Evolutionary conservation across 352 stramenopile species (phyloP), one percentile per base, ranked within the genome.

Genomic region (Pythium phragmitis): DNA sequence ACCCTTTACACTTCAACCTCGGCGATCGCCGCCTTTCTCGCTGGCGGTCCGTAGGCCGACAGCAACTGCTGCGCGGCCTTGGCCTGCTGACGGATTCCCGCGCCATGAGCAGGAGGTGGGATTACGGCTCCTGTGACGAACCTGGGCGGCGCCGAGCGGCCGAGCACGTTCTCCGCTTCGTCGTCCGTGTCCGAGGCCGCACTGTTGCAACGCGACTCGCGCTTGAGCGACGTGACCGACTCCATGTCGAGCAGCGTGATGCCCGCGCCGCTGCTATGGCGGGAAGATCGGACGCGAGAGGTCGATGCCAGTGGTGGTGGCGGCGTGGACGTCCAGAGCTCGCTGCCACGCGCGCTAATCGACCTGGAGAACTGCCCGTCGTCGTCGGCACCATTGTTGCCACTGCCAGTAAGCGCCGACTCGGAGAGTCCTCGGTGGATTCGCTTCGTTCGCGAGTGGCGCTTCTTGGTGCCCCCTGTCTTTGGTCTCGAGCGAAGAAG

Each of bases 61-160:
- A 94, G 72, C 36, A 91, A 63, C 45, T 89, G 72, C 68, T 89
- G 85, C 17, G 85, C 92, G 23, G 72, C 74, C 43, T 82, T 80
- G 57, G 92, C 85, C 50, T 82, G 73, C 43, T 73, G 69, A 21
- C 88, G 78, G 12, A 94, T 72, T 47, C 87, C 76, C 14, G 80
- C 68, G 47, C 73, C 81, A 11, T 74, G 73, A 3, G 56, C 70
- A 23, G 69, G 19, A 1, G 23, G 36, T 6, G 13, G 3, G 7
- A 19, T 12, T 17, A 3, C n/a, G 17, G 34, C 14, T 21, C 23
- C 46, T 45, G 36, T 12, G 34, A 45, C 17, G 19, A 54, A 34
- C 17, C 60, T 55, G 14, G 75, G 62, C 8, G 70, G 45, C 46
- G 48, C 43, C 48, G 23, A 46, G 17, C 28, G 56, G 21, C 11